Evolutionary conservation across 768 basidiomycete species (phyloP).

Genomic region (Boletellus ananiceps): DNA sequence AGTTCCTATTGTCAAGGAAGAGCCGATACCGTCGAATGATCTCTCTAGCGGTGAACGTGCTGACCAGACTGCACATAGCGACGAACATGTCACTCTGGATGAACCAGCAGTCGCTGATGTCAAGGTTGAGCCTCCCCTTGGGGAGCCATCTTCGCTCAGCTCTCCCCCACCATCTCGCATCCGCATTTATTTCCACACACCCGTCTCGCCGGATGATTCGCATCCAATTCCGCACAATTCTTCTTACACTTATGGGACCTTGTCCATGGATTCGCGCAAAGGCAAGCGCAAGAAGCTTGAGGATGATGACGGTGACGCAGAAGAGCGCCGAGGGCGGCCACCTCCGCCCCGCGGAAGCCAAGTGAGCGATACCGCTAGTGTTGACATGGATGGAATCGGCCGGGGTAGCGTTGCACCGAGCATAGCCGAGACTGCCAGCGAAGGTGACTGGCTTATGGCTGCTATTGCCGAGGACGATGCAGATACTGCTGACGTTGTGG

Average conservation of each 20-base stretch:
- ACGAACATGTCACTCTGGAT: constrained; percentile 25
- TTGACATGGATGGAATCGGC: constrained; percentile 53
- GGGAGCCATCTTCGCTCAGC: constrained; percentile 29
- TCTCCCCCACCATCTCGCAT: constrained; percentile 71
- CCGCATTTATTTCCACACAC: constrained; percentile 90
- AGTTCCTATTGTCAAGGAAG: constrained; percentile 31
- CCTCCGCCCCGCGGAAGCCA: constrained; percentile 48
- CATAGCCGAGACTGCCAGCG: constrained; percentile 56
- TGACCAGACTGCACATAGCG: constrained; percentile 14
- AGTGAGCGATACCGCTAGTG: constrained; percentile 53
- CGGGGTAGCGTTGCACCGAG: constrained; percentile 64
- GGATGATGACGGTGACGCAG: constrained; percentile 79
- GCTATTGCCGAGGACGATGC: constrained; percentile 73
- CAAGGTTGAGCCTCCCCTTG: constrained; percentile 26
- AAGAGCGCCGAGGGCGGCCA: constrained; percentile 65
- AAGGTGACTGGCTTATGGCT: constrained; percentile 87
- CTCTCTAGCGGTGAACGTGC: constrained; percentile 15
- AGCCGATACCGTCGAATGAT: constrained; percentile 23
- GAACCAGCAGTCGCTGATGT: constrained; percentile 29
- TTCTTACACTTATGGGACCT: constrained; percentile 35
- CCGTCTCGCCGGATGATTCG: constrained; percentile 76
- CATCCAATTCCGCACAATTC: constrained; percentile 66
- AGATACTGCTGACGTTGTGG: constrained; percentile 53
- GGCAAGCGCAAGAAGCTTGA: constrained; percentile 88
- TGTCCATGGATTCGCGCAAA: constrained; percentile 59